Base-by-base conservation (phyloP, 2,329 filamentous ascomycete genomes). In the Bipolaris oryzae region DNA sequence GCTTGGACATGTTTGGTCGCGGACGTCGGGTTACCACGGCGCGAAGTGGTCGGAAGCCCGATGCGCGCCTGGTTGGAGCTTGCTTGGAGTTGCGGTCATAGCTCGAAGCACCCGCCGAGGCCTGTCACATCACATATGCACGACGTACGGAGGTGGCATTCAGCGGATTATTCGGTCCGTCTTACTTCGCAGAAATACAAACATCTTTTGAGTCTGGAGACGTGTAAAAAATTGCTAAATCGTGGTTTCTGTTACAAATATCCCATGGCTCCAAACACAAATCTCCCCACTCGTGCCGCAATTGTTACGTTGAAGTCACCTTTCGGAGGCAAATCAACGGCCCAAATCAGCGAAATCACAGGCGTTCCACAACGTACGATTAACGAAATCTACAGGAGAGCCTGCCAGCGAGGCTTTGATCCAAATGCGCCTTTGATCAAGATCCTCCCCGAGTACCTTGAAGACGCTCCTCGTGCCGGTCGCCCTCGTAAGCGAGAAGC, bases 1-100 rank as follows among this genome's bases (percentile, higher is more conserved):
- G 85, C 71, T 87, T 88, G 44, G 73, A 75, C 74, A 76, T 76
- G 63, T 57, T 68, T 48, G 50, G 18, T 42, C 54, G 44, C 50
- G 31, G 23, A 44, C 61, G 64, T 53, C 61, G 59, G 33, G 57
- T 16, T 49, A 62, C 58, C 66, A 68, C 64, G 60, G 58, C 56
- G 61, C 55, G 49, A 60, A 50, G 37, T 51, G 48, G 55, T 54
- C 49, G 45, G 55, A 48, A 21, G 48, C 42, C 49, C 23, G 35
- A 46, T 21, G 57, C 50, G 53, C 50, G 45, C 45, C 38, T 39
- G 50, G 23, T 38, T 41, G 55, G 53, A 58, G 58, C 51, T 61
- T 50, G 28, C 28, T 31, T 42, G 38, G 35, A 33, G 52, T 60
- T 46, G 59, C 52, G 48, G 56, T 62, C 53, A 58, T 59, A 51